A percentile compares a stretch with the other conserved stretches of the same genome.
These are phyloP conservation scores for Polymyxa betae DNA, from an alignment of 208 protist genomes.

Conservation along the genomic window DNA sequence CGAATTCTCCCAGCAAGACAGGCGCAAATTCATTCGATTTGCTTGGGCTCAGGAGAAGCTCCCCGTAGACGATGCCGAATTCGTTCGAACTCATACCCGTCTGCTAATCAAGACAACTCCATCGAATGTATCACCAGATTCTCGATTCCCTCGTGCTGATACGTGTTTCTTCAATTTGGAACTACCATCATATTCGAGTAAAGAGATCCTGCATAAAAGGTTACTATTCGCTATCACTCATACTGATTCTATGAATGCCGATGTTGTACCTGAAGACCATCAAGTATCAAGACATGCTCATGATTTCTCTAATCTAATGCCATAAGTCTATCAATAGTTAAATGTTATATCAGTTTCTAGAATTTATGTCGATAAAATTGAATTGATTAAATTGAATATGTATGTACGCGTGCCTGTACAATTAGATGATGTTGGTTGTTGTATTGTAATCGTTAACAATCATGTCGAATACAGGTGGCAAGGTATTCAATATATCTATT, in stretches of 20 bases:
- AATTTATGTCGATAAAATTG: too few species aligned
- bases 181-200: background rate
- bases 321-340: background rate
- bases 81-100: background rate
- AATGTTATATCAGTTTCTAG: too few species aligned
- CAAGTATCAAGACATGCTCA: background rate
- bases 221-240: constrained; percentile 36
- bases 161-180: constrained; percentile 49
- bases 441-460: too few species aligned
- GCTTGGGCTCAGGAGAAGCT: constrained; percentile 54
- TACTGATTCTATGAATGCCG: constrained; percentile 50
- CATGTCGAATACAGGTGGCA: too few species aligned
- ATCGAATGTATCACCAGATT: background rate
- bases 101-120: constrained; percentile 47
- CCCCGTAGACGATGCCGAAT: constrained; percentile 25
- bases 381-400: too few species aligned
- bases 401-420: too few species aligned
- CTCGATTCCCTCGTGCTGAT: constrained; percentile 31
- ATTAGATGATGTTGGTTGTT: too few species aligned
- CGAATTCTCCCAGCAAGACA: constrained; percentile 16
- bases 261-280: constrained; percentile 25
- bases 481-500: too few species aligned
- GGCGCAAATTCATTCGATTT: constrained; percentile 31
- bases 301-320: constrained; percentile 42
- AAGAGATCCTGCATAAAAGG: constrained; percentile 32